phyloP scores from a whole-genome alignment of 176 grass and related monocot species.

The Phoenix dactylifera region DNA sequence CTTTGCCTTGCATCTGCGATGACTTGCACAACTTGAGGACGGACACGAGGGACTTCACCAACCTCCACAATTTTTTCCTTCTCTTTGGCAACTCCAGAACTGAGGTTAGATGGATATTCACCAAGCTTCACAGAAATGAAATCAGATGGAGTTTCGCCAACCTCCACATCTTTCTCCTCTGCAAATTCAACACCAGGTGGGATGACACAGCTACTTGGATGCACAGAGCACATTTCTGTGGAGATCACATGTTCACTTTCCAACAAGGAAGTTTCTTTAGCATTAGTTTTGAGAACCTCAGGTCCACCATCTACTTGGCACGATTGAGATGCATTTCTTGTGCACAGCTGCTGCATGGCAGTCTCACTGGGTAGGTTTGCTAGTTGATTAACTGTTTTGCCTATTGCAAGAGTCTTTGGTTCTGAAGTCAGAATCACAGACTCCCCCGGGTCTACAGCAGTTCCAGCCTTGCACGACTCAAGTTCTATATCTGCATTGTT shows the following conservation, averaged over 20 bases:
- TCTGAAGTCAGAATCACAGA: too few species aligned
- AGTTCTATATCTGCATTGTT: too few species aligned
- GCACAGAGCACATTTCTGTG: neutral
- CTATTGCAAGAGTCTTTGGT: too few species aligned
- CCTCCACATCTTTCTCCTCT: neutral
- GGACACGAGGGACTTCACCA: neutral
- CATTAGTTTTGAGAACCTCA: too few species aligned
- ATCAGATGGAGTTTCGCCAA: neutral
- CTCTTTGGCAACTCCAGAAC: neutral
- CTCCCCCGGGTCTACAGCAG: too few species aligned
- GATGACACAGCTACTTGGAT: neutral
- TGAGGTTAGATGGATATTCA: neutral
- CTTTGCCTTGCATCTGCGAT: neutral
- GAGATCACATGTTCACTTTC: neutral
- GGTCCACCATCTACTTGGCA: too few species aligned
- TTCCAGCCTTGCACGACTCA: too few species aligned
- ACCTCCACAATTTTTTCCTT: constrained; percentile 5
- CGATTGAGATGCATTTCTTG: too few species aligned
- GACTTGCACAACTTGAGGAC: neutral
- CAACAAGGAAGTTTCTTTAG: too few species aligned
- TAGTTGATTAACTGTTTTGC: too few species aligned
- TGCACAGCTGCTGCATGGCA: too few species aligned
- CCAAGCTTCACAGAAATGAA: neutral
- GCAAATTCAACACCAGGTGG: neutral
- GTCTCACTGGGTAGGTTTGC: too few species aligned